A percentile compares a stretch with the other conserved stretches of the same genome.
These are phyloP conservation scores for Penicillium frequentans DNA, from an alignment of 2,329 filamentous ascomycete species.

Conservation along the genomic window DNA sequence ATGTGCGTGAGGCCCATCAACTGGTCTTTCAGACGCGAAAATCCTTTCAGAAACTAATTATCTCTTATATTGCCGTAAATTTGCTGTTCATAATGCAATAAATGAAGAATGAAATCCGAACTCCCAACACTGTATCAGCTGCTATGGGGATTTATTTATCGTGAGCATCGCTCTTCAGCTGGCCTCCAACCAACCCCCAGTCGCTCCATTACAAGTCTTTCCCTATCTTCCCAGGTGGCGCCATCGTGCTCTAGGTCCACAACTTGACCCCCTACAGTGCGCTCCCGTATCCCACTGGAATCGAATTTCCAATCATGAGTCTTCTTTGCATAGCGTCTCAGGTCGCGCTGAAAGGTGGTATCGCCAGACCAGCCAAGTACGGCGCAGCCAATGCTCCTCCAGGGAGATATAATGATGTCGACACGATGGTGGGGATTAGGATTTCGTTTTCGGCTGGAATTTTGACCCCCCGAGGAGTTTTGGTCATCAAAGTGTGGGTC, in stretches of 20 bases:
- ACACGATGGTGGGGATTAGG: conserved; percentile 78
- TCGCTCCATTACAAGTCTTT: conserved; percentile 76
- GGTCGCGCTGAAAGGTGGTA: conserved; percentile 85
- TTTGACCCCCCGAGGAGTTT: conserved; percentile 14
- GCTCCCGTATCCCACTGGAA: conserved; percentile 76
- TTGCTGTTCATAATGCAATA: no score
- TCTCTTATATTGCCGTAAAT: no score
- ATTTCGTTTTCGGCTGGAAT: conserved; percentile 49
- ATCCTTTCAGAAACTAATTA: no score
- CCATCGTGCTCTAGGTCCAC: conserved; percentile 63
- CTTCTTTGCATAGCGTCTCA: conserved; percentile 76
- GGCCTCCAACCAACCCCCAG: conserved; percentile 68
- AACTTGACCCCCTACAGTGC: conserved; percentile 64
- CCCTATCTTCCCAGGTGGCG: conserved; percentile 66
- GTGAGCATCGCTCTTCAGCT: conserved; percentile 62
- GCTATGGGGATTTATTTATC: neutral
- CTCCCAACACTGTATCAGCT: no score
- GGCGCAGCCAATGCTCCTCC: conserved; percentile 85
- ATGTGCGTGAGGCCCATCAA: no score
- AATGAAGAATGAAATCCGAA: no score
- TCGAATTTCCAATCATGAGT: conserved; percentile 80
- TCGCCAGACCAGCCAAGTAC: conserved; percentile 85
- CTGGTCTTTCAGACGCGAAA: no score
- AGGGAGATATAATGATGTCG: conserved; percentile 87
- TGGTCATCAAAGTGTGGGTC: conserved; percentile 55